These are phyloP conservation scores for Canariomyces notabilis DNA, from an alignment of 2,329 filamentous ascomycete genomes.

Conservation along the genomic window DNA sequence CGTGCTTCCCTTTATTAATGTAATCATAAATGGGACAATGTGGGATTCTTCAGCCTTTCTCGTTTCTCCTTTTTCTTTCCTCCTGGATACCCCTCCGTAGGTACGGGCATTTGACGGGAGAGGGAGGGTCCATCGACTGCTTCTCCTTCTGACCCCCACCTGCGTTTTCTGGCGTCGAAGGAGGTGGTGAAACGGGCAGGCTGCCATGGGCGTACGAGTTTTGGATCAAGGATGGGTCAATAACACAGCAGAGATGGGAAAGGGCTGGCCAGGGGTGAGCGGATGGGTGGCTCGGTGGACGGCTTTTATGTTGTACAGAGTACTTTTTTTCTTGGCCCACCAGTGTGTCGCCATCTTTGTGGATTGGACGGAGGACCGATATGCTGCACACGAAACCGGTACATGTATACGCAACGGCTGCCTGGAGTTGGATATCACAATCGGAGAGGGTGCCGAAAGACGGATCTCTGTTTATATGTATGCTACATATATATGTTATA, in stretches of 20 bases:
- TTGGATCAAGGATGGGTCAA: too few relatives aligned
- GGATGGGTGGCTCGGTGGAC: neutral
- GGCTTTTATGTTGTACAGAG: neutral
- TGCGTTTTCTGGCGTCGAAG: slow-evolving; percentile 4
- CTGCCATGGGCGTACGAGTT: too few relatives aligned
- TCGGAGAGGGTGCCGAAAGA: too few relatives aligned
- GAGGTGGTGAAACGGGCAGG: neutral
- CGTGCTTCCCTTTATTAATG: slow-evolving; percentile 8
- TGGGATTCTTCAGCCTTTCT: slow-evolving; percentile 1
- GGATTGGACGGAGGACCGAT: too few relatives aligned
- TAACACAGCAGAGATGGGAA: too few relatives aligned
- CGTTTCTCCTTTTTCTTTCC: neutral
- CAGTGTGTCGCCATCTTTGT: too few relatives aligned
- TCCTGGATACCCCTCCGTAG: slow-evolving; percentile 10
- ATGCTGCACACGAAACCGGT: neutral
- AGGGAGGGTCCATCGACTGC: neutral
- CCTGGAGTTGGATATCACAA: too few relatives aligned
- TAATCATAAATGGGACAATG: slow-evolving; percentile 18
- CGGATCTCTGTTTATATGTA: too few relatives aligned
- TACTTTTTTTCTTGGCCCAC: too few relatives aligned
- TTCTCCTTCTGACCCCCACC: neutral
- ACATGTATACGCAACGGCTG: neutral
- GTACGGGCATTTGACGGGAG: neutral
- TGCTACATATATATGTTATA: too few relatives aligned
- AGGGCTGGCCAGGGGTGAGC: too few relatives aligned